Evolutionary conservation across 2,329 filamentous ascomycete genomes (phyloP), one percentile per base, ranked within the genome.

Genomic region (Thermothelomyces thermophilus): DNA sequence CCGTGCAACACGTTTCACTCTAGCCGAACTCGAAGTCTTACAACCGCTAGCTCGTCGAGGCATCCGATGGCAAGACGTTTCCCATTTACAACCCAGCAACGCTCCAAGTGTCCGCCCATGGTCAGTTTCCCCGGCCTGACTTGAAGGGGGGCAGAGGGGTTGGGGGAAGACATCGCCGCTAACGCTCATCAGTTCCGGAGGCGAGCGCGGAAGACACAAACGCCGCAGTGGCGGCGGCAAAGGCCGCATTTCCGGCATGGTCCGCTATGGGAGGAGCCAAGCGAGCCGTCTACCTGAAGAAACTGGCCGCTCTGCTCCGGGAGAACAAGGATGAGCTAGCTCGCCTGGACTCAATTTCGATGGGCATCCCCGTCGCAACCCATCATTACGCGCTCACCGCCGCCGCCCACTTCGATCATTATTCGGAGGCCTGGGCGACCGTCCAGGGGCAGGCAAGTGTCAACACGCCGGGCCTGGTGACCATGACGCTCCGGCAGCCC

Each of bases 401-500:
- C 2, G 68, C 70, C 3, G 58, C 52, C 4, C 54, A 64, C 11
- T 71, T 67, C 35, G 67, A 70, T 9, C 65, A 72, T 56, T 74
- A 67, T 52, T 66, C 72, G 20, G 68, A 71, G 55, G 68, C 70
- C 3, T 72, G 67, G 60, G 62, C 64, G 7, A 61, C 65, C 1
- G 69, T 72, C 22, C 68, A 73, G 54, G 74, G 75, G 19, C 65
- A 69, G 43, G 68, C 71, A 1, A 72, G 68, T 45, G 58, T 76
- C 26, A 71, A 76, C 57, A 75, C 71, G 0, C 73, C 74, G 0
- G 73, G 73, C 3, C 67, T 68, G 49, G 55, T 76, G 13, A 72
- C 62, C 46, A 61, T 77, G 63, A 71, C 71, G 14, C 57, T 74
- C 0, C 68, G 70, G 13, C 73, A 79, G 60, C 76, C 75, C 0